Evolutionary conservation across 2,329 filamentous ascomycete species (phyloP).

Genomic region (Aspergillus terreus): DNA sequence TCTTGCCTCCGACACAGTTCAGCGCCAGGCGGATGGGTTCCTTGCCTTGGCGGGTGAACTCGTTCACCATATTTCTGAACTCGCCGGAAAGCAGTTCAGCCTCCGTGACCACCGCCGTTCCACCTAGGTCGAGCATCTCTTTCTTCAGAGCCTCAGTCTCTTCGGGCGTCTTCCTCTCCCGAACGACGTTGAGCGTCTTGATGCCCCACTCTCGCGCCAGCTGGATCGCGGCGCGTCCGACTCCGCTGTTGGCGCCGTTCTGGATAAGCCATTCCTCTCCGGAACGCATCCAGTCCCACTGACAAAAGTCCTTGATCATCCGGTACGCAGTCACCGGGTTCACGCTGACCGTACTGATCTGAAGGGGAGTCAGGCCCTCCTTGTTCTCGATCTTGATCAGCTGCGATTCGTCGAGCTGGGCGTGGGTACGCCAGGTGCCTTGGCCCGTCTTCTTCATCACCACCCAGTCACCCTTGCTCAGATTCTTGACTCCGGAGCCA

Average conservation of each 20-base stretch:
- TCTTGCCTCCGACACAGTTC: constrained; percentile 92
- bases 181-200: constrained; percentile 84
- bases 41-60: constrained; percentile 68
- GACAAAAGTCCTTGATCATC: constrained; percentile 77
- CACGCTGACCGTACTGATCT: constrained; percentile 83
- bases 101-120: constrained; percentile 61
- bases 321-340: constrained; percentile 94
- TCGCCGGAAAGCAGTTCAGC: constrained; percentile 48
- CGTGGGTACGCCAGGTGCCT: constrained; percentile 94
- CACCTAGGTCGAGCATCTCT: constrained; percentile 60
- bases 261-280: constrained; percentile 94
- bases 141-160: constrained; percentile 63
- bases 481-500: constrained; percentile 58
- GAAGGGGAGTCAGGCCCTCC: constrained; percentile 66
- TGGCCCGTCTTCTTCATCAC: constrained; percentile 79
- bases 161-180: constrained; percentile 62
- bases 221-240: constrained; percentile 88
- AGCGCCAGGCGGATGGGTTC: constrained; percentile 73
- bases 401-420: constrained; percentile 58
- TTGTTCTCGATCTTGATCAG: constrained; percentile 69
- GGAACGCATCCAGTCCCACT: constrained; percentile 46
- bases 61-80: constrained; percentile 51
- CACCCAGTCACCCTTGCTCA: constrained; percentile 85
- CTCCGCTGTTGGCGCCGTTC: constrained; percentile 92
- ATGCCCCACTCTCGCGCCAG: constrained; percentile 81